phyloP scores from a whole-genome alignment of 129 eudicot species.

The Dittrichia graveolens region DNA sequence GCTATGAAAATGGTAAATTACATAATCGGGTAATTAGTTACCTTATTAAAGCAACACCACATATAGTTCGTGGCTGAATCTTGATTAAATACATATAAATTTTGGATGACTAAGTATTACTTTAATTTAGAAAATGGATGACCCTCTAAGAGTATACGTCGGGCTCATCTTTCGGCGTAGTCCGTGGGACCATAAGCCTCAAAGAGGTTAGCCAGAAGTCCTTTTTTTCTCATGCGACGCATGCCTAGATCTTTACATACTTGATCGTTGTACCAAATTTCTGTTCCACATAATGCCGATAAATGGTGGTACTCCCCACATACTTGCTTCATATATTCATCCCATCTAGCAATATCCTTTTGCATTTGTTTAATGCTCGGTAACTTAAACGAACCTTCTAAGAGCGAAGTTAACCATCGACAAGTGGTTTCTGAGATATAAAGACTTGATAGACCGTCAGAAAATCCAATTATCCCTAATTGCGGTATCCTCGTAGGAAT shows the following conservation, averaged over 20 bases:
- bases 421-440: slow-evolving; percentile 52
- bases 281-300: slow-evolving; percentile 44
- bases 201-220: slow-evolving; percentile 44
- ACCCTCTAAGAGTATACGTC: background rate
- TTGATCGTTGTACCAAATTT: slow-evolving; percentile 64
- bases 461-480: slow-evolving; percentile 58
- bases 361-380: slow-evolving; percentile 69
- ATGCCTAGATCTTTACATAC: slow-evolving; percentile 54
- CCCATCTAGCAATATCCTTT: slow-evolving; percentile 52
- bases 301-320: slow-evolving; percentile 44
- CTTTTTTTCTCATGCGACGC: slow-evolving; percentile 50
- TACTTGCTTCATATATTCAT: slow-evolving; percentile 42
- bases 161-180: slow-evolving; percentile 32
- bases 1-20: background rate
- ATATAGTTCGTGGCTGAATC: background rate
- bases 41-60: background rate
- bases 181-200: slow-evolving; percentile 52
- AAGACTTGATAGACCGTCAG: slow-evolving; percentile 53
- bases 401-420: slow-evolving; percentile 52
- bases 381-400: slow-evolving; percentile 47
- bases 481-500: slow-evolving; percentile 69
- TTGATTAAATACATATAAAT: background rate
- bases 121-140: background rate
- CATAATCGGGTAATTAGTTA: background rate
- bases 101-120: background rate